Evolutionary conservation across 2,329 filamentous ascomycete species (phyloP).

Genomic region (Podosphaera xanthii): DNA sequence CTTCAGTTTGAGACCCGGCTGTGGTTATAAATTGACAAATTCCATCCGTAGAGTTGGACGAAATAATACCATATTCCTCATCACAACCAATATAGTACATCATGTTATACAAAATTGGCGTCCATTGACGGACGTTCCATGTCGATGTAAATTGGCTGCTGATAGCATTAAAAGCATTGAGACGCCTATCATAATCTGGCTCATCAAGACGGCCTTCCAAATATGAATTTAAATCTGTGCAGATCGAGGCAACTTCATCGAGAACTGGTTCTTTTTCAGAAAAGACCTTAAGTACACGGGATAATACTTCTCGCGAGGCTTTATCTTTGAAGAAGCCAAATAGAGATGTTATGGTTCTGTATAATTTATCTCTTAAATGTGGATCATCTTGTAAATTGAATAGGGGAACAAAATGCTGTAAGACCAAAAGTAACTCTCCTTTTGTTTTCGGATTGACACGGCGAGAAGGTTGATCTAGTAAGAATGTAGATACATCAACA

Average conservation of each 20-base stretch:
- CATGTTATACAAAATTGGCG: conserved; percentile 71
- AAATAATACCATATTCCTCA: conserved; percentile 69
- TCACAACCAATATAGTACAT: conserved; percentile 68
- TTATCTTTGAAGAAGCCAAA: conserved; percentile 82
- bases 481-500: conserved; percentile 55
- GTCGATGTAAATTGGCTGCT: conserved; percentile 34
- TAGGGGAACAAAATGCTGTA: conserved; percentile 58
- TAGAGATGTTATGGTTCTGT: conserved; percentile 51
- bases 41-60: conserved; percentile 56
- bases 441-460: conserved; percentile 69
- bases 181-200: conserved; percentile 65
- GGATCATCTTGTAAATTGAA: conserved; percentile 31
- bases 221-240: conserved; percentile 61
- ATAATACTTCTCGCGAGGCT: conserved; percentile 49
- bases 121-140: conserved; percentile 57
- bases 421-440: conserved; percentile 52
- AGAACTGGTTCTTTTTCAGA: conserved; percentile 39
- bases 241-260: conserved; percentile 42
- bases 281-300: conserved; percentile 49
- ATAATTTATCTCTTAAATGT: conserved; percentile 41
- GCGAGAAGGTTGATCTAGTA: conserved; percentile 66
- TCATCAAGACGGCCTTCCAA: conserved; percentile 52
- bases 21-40: conserved; percentile 58
- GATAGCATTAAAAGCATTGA: conserved; percentile 53
- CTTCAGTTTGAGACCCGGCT: conserved; percentile 23